Evolutionary conservation across 345 rosid genomes (phyloP), one percentile per base, ranked within the genome.

Genomic region (Hibiscus syriacus): DNA sequence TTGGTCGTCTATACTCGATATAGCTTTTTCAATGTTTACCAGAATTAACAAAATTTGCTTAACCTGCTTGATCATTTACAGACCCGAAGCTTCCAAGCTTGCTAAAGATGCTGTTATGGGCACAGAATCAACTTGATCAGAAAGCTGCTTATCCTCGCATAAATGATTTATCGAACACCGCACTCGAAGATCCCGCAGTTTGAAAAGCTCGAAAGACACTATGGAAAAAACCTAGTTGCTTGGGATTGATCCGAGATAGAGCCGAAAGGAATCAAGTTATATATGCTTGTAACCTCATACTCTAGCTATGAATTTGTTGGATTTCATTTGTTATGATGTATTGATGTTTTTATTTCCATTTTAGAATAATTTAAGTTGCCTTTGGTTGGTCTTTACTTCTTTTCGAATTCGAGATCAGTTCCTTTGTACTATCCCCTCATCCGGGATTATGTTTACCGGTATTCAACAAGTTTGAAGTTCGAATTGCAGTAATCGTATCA

Each of bases 21-120:
- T 13, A 41, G n/a, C n/a, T 11, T 41, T 41, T 41, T 41, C n/a
- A 16, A 41, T 2, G n/a, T 41, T 41, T 41, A 10, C 9, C 43
- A 60, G 57, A 45, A 2, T 53, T 55, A 67, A 61, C 60, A 6
- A 36, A 23, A 19, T 60, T 53, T 71, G 19, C 53, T 60, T 61
- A 68, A 2, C 27, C 23, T 62, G 8, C 46, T 55, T 76, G 60
- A 8, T 57, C 59, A 41, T 49, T 27, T 39, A 45, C 87, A 94
- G 99, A 94, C 69, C 99, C 99, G 8, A 94, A 94, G 81, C 96
- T 94, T 64, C 93, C 90, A 62, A 86, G 87, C 72, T 80, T 92
- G 84, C 80, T 94, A 72, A 94, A 88, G 85, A 91, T 92, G 99
- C 71, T 94, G 83, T 12, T 86, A 58, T 94, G 97, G 97, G 89